A percentile compares a stretch with the other conserved stretches of the same genome.
Conservation (phyloP, 495 filamentous ascomycete species). For the Parmelia sp. region DNA sequence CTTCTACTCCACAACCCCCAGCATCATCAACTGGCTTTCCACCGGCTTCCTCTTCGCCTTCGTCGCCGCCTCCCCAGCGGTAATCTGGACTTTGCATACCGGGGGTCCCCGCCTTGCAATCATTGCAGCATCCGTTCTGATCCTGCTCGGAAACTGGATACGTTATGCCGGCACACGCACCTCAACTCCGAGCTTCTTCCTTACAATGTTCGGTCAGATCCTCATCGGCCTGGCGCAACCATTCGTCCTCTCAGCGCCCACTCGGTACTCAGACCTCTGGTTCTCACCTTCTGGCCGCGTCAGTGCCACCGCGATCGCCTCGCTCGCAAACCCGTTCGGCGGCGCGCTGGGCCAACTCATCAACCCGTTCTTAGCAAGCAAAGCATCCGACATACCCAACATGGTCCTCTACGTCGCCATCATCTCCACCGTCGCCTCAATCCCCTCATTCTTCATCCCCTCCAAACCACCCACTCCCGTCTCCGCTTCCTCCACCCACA, state of each 20-base stretch:
- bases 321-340: constrained; percentile 80
- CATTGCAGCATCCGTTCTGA: constrained; percentile 60
- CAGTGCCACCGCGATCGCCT: constrained; percentile 79
- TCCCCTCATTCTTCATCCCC: constrained; percentile 86
- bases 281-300: constrained; percentile 80
- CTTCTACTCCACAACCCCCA: constrained; percentile 70
- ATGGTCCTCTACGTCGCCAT: constrained; percentile 85
- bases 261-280: constrained; percentile 90
- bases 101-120: constrained; percentile 76
- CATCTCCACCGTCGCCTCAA: constrained; percentile 63
- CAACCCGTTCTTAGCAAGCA: constrained; percentile 64
- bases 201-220: constrained; percentile 93
- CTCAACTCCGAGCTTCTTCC: constrained; percentile 51
- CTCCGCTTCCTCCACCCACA: constrained; percentile 44
- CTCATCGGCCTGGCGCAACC: constrained; percentile 84
- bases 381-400: constrained; percentile 57
- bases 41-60: constrained; percentile 85
- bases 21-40: constrained; percentile 85
- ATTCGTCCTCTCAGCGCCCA: constrained; percentile 84
- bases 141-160: constrained; percentile 85
- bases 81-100: constrained; percentile 72
- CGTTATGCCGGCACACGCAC: constrained; percentile 73
- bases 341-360: constrained; percentile 84
- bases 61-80: constrained; percentile 60
- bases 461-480: constrained; percentile 68